A percentile compares a stretch with the other conserved stretches of the same genome.
Conservation (phyloP, 78 protist genomes). For the Cavenderia fasciculata region DNA sequence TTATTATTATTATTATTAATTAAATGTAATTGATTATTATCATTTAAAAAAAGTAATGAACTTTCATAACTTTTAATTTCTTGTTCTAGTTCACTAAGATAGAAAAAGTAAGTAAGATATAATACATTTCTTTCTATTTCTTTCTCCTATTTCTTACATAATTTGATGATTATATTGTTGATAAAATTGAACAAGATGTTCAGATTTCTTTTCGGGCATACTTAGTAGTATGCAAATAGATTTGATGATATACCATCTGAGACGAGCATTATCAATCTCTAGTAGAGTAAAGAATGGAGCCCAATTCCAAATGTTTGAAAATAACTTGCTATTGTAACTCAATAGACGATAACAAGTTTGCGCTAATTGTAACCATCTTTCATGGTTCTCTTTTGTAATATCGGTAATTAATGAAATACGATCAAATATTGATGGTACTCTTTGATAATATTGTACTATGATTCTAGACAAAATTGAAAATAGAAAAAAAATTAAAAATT, state of each 20-base stretch:
- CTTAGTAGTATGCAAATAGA: conserved; percentile 45
- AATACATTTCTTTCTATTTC: neutral
- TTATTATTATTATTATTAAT: neutral
- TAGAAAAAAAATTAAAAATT: neutral
- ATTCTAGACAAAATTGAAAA: neutral
- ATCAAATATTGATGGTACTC: conserved; percentile 16
- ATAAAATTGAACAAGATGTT: conserved; percentile 8
- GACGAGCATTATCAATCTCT: conserved; percentile 9
- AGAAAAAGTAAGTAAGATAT: neutral
- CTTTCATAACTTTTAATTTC: conserved; percentile 42
- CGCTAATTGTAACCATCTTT: conserved; percentile 43
- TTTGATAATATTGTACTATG: conserved; percentile 40
- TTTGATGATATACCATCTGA: conserved; percentile 64
- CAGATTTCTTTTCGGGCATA: conserved; percentile 17
- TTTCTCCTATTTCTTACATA: neutral
- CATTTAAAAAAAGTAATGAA: conserved; percentile 25
- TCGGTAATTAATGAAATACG: neutral
- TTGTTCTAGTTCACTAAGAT: conserved; percentile 13
- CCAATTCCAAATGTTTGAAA: conserved; percentile 66
- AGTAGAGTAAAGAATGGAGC: conserved; percentile 66
- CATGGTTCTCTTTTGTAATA: conserved; percentile 9
- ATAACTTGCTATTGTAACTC: conserved; percentile 30
- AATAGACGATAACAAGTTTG: conserved; percentile 48
- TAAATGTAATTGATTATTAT: neutral
- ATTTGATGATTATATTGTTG: conserved; percentile 36